Evolutionary conservation across 805 yeast species (phyloP).

Genomic region (Schwanniomyces yamadae): DNA sequence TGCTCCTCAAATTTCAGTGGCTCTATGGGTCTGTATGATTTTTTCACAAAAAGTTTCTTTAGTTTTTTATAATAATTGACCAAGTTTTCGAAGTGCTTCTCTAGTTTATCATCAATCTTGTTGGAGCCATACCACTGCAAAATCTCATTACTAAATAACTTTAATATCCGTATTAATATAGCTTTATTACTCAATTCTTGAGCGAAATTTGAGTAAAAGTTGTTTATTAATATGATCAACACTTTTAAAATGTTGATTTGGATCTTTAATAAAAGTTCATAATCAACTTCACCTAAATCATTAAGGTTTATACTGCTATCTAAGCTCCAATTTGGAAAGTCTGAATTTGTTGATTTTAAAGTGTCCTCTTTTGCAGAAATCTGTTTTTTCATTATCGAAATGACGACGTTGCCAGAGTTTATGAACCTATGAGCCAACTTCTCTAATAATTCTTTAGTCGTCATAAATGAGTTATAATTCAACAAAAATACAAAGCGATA

Average conservation of each 20-base stretch:
- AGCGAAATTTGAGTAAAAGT: slow-evolving; percentile 73
- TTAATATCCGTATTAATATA: slow-evolving; percentile 61
- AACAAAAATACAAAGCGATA: slow-evolving; percentile 42
- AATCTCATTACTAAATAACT: slow-evolving; percentile 66
- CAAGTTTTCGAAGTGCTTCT: slow-evolving; percentile 36
- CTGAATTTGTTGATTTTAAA: slow-evolving; percentile 9
- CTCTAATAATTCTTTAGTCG: slow-evolving; percentile 39
- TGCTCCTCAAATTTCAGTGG: slow-evolving; percentile 38
- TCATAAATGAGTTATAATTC: slow-evolving; percentile 39
- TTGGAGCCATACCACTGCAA: slow-evolving; percentile 46
- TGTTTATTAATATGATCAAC: slow-evolving; percentile 63
- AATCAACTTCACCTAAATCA: slow-evolving; percentile 51
- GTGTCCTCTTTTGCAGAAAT: slow-evolving; percentile 16
- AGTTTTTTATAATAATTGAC: slow-evolving; percentile 58
- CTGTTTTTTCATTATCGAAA: slow-evolving; percentile 39
- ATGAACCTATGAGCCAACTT: slow-evolving; percentile 41
- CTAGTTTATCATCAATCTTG: slow-evolving; percentile 34
- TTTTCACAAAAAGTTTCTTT: slow-evolving; percentile 68
- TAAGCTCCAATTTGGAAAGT: slow-evolving; percentile 62
- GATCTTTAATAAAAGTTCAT: slow-evolving; percentile 69
- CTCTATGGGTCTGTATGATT: slow-evolving; percentile 62
- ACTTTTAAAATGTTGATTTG: slow-evolving; percentile 83
- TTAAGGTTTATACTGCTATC: slow-evolving; percentile 37
- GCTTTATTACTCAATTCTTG: slow-evolving; percentile 62
- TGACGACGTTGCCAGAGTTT: slow-evolving; percentile 44